Evolutionary conservation across 2,329 filamentous ascomycete genomes (phyloP).

Genomic region (Thelonectria discophora): DNA sequence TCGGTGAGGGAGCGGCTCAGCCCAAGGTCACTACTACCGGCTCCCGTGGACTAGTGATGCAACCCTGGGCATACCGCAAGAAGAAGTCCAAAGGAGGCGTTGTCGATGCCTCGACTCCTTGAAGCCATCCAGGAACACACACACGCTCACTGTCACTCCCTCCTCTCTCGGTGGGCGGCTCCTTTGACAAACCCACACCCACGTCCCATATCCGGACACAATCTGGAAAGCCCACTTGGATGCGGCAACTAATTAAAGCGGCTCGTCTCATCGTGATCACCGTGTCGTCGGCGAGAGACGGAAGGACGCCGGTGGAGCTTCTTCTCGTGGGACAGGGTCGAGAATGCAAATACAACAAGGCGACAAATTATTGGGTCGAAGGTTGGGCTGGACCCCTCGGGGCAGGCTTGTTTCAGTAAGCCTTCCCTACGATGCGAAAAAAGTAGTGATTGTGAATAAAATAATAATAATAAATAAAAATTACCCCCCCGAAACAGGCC

Average conservation of each 20-base stretch:
- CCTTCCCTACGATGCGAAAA: not conserved
- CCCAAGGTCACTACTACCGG: conserved; percentile 33
- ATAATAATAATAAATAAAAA: too few species aligned
- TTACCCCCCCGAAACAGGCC: not conserved
- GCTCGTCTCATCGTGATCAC: conserved; percentile 29
- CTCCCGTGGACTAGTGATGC: conserved; percentile 1
- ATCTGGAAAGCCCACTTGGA: conserved; percentile 23
- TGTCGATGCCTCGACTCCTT: too few species aligned
- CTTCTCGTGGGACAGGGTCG: conserved; percentile 25
- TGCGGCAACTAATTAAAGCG: conserved; percentile 18
- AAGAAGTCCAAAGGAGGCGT: not conserved
- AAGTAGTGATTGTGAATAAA: not conserved
- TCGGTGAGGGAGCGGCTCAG: conserved; percentile 39
- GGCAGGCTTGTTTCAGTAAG: conserved; percentile 35
- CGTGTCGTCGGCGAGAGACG: conserved; percentile 22
- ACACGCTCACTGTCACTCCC: too few species aligned
- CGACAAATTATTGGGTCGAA: conserved; percentile 38
- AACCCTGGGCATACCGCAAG: conserved; percentile 7
- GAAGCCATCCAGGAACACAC: too few species aligned
- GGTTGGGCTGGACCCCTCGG: conserved; percentile 40
- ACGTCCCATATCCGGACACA: conserved; percentile 12
- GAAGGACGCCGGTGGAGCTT: conserved; percentile 28
- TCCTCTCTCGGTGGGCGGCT: conserved; percentile 27
- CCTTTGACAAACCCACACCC: conserved; percentile 4
- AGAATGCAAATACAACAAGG: conserved; percentile 14